Conservation (phyloP, 768 basidiomycete genomes). For the Phanerochaete carnosa region DNA sequence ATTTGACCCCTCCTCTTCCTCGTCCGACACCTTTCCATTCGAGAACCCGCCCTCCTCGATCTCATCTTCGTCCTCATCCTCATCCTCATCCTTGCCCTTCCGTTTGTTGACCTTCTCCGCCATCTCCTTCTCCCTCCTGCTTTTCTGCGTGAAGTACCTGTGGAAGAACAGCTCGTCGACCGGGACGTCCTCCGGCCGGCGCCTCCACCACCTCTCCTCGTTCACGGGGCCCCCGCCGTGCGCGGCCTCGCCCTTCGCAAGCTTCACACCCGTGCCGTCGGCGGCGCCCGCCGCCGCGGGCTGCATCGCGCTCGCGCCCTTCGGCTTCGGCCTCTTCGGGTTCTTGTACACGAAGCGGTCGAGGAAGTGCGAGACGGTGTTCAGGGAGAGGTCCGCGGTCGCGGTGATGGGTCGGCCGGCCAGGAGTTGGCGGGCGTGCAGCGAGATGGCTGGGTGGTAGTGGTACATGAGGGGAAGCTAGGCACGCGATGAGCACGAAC, state of each 20-base stretch:
- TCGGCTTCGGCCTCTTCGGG: constrained; percentile 69
- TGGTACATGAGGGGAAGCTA: constrained; percentile 76
- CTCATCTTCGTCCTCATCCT: constrained; percentile 27
- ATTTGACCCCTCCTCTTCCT: constrained; percentile 16
- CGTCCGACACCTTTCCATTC: constrained; percentile 19
- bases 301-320: constrained; percentile 94
- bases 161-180: constrained; percentile 96
- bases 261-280: constrained; percentile 62
- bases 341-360: constrained; percentile 98
- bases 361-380: constrained; percentile 92
- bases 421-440: constrained; percentile 84
- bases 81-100: constrained; percentile 37
- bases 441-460: constrained; percentile 86
- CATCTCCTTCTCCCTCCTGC: constrained; percentile 49
- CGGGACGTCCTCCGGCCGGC: constrained; percentile 67
- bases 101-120: constrained; percentile 44
- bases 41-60: constrained; percentile 26
- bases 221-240: constrained; percentile 55
- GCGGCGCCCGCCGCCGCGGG: constrained; percentile 58
- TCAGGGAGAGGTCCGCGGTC: constrained; percentile 83
- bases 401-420: constrained; percentile 70
- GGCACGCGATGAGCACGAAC: constrained; percentile 23
- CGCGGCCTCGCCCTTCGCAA: constrained; percentile 57
- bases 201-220: constrained; percentile 70
- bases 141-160: constrained; percentile 78